A percentile compares a stretch with the other conserved stretches of the same genome.
These are phyloP conservation scores for Lizonia empirigonia DNA, from an alignment of 2,329 filamentous ascomycete species.

Conservation along the genomic window DNA sequence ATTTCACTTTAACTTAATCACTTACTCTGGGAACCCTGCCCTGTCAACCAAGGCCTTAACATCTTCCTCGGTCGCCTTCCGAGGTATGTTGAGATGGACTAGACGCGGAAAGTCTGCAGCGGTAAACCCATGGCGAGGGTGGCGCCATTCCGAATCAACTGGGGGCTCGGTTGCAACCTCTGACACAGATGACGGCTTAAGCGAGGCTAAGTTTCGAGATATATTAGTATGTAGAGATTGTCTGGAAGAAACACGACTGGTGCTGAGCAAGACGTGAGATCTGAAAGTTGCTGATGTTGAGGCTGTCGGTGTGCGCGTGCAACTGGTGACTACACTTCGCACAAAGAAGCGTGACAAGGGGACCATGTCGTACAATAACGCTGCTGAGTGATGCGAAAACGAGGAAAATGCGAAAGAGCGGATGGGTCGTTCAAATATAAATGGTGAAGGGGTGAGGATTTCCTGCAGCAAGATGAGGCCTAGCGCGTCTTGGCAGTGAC, in stretches of 20 bases:
- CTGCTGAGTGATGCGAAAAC: neutral
- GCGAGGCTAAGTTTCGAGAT: neutral
- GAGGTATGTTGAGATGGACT: neutral
- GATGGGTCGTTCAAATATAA: neutral
- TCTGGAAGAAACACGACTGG: neutral
- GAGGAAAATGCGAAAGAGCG: neutral
- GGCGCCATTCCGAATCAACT: neutral
- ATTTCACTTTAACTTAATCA: no score
- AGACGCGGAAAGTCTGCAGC: neutral
- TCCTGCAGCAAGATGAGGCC: neutral
- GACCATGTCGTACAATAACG: neutral
- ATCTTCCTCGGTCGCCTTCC: neutral
- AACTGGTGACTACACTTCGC: neutral
- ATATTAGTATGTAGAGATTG: neutral
- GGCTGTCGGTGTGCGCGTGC: neutral
- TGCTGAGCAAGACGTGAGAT: neutral
- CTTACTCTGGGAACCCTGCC: neutral
- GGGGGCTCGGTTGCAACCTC: no score
- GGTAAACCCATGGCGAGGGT: neutral
- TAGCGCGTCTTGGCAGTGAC: slow-evolving; percentile 1
- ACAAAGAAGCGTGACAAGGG: neutral
- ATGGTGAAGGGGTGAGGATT: neutral
- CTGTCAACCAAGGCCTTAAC: neutral
- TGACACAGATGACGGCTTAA: neutral
- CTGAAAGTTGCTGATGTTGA: neutral